These are phyloP conservation scores for Ailanthus altissimus DNA, from an alignment of 345 rosid species.

Conservation along the genomic window DNA sequence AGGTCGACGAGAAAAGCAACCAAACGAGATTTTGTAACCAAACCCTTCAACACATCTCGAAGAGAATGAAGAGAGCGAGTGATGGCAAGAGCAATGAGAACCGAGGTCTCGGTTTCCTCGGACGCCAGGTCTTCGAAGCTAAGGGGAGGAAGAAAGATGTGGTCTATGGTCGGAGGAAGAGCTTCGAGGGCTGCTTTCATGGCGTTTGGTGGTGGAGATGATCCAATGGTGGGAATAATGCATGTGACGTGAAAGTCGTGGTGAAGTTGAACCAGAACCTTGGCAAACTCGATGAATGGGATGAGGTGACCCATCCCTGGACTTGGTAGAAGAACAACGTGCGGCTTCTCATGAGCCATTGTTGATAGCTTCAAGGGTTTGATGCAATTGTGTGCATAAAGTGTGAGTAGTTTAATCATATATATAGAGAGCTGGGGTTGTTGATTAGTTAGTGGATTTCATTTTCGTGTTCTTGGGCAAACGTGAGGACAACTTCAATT, in stretches of 20 bases:
- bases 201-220: slow-evolving; percentile 23
- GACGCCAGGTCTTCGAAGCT: slow-evolving; percentile 27
- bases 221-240: slow-evolving; percentile 35
- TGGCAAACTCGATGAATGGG: slow-evolving; percentile 48
- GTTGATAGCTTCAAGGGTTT: neutral
- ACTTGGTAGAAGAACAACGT: slow-evolving; percentile 40
- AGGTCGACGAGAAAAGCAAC: slow-evolving; percentile 43
- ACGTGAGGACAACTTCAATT: too few species aligned
- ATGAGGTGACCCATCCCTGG: slow-evolving; percentile 59
- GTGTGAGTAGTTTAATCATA: too few species aligned
- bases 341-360: neutral
- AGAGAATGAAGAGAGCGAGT: slow-evolving; percentile 40
- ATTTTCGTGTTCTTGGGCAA: too few species aligned
- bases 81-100: slow-evolving; percentile 27
- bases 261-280: slow-evolving; percentile 34
- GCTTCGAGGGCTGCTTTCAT: slow-evolving; percentile 35
- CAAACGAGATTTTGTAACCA: slow-evolving; percentile 17
- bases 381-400: too few species aligned
- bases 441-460: too few species aligned
- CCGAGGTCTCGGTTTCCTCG: slow-evolving; percentile 31
- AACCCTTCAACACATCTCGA: slow-evolving; percentile 24
- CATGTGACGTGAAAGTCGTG: slow-evolving; percentile 39
- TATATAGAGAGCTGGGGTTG: too few species aligned
- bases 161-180: slow-evolving; percentile 38
- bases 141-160: slow-evolving; percentile 43